Evolutionary conservation across 2,329 filamentous ascomycete species (phyloP).

Genomic region (Fusarium cicatricum): DNA sequence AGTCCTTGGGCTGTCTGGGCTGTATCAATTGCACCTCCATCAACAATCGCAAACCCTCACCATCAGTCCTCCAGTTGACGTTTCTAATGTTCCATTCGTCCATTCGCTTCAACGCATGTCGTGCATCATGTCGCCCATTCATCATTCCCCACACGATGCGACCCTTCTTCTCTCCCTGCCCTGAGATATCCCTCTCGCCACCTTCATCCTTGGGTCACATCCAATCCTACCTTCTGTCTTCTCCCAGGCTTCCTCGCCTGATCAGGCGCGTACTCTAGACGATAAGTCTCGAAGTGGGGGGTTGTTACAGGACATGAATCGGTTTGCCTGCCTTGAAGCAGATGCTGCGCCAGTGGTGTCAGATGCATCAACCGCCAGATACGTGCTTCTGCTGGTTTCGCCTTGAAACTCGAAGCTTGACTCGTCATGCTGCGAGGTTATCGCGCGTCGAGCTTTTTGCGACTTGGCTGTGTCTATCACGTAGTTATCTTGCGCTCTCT

Average conservation of each 20-base stretch:
- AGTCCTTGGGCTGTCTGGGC: too few relatives aligned
- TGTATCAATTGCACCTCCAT: too few relatives aligned
- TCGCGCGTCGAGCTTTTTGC: not conserved
- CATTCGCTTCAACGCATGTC: conserved; percentile 6
- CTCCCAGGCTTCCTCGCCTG: not conserved
- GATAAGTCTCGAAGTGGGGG: not conserved
- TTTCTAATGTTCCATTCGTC: not conserved
- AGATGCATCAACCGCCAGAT: not conserved
- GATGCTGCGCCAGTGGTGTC: conserved; percentile 7
- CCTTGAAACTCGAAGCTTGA: not conserved
- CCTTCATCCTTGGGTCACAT: not conserved
- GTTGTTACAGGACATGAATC: too few relatives aligned
- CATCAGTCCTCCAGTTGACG: too few relatives aligned
- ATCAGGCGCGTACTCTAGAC: not conserved
- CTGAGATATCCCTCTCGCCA: conserved; percentile 4
- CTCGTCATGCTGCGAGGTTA: not conserved
- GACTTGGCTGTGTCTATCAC: not conserved
- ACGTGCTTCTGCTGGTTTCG: not conserved
- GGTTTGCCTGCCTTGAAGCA: conserved; percentile 1
- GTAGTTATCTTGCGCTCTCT: not conserved
- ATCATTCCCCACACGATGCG: conserved; percentile 11
- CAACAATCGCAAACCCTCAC: too few relatives aligned
- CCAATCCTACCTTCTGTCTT: not conserved
- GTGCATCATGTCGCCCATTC: conserved; percentile 1
- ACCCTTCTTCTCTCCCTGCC: conserved; percentile 8